These are phyloP conservation scores for Candida verbasci DNA, from an alignment of 805 yeast genomes.

Conservation along the genomic window DNA sequence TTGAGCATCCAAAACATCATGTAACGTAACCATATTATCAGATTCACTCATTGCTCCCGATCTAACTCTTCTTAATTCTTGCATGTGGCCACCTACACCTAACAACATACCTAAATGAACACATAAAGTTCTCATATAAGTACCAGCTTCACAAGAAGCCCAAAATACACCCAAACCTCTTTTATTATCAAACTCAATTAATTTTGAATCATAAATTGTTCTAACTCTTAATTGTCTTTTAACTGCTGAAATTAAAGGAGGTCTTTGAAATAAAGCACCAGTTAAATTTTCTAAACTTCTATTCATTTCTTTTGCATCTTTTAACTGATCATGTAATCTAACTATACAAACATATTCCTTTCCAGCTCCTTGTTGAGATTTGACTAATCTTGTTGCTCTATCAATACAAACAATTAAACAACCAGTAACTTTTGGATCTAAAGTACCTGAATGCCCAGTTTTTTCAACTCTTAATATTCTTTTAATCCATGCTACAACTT, in stretches of 20 bases:
- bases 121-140: slow-evolving; percentile 98
- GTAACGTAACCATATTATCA: slow-evolving; percentile 91
- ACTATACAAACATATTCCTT: slow-evolving; percentile 98
- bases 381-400: slow-evolving; percentile 96
- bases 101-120: slow-evolving; percentile 97
- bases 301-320: slow-evolving; percentile 85
- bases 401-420: slow-evolving; percentile 97
- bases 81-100: slow-evolving; percentile 99
- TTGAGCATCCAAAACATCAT: slow-evolving; percentile 97
- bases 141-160: slow-evolving; percentile 99
- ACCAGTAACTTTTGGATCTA: slow-evolving; percentile 98
- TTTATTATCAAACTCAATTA: slow-evolving; percentile 94
- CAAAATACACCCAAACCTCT: slow-evolving; percentile 97
- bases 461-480: slow-evolving; percentile 92
- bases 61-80: slow-evolving; percentile 98
- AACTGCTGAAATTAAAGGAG: slow-evolving; percentile 97
- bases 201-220: slow-evolving; percentile 93
- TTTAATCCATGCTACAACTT: slow-evolving; percentile 99
- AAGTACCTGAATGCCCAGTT: slow-evolving; percentile 98
- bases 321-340: slow-evolving; percentile 88
- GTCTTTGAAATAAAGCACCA: slow-evolving; percentile 98
- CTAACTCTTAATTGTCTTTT: slow-evolving; percentile 98
- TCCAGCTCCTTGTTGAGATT: slow-evolving; percentile 99
- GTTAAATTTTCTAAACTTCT: slow-evolving; percentile 90
- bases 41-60: slow-evolving; percentile 91